phyloP scores from a whole-genome alignment of 495 filamentous ascomycete genomes.

The Talaromyces proteolyticus region DNA sequence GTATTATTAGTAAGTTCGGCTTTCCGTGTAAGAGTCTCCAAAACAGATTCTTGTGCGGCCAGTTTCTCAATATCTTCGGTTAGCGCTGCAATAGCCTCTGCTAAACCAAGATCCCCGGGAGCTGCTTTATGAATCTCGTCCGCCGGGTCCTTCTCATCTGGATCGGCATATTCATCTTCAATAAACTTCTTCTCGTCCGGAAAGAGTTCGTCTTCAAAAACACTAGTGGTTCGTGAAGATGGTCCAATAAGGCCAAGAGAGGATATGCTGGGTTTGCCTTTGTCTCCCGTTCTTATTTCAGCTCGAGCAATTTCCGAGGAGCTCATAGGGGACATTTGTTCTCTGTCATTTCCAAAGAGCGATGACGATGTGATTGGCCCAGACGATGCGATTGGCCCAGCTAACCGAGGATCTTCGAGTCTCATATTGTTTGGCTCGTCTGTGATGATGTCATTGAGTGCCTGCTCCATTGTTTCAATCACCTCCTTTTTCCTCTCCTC shows the following conservation, averaged over 20 bases:
- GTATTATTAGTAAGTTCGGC: conserved; percentile 96
- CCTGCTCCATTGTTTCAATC: conserved; percentile 90
- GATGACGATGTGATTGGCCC: conserved; percentile 41
- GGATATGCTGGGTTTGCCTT: conserved; percentile 75
- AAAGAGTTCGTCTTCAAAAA: conserved; percentile 94
- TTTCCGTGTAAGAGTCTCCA: conserved; percentile 87
- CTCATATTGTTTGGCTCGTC: conserved; percentile 61
- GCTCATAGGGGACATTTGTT: conserved; percentile 44
- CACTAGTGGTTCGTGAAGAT: conserved; percentile 66
- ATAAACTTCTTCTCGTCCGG: conserved; percentile 82
- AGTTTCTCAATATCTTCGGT: conserved; percentile 87
- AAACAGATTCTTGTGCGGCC: conserved; percentile 78
- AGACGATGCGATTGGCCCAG: conserved; percentile 44
- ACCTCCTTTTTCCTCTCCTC: conserved; percentile 46
- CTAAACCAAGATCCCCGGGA: conserved; percentile 88
- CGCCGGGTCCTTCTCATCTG: conserved; percentile 53
- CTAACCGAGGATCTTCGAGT: conserved; percentile 49
- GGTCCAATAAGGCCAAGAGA: conserved; percentile 84
- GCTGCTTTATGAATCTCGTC: conserved; percentile 93
- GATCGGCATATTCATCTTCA: conserved; percentile 79
- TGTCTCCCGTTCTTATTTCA: conserved; percentile 40
- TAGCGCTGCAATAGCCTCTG: conserved; percentile 82
- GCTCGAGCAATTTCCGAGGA: conserved; percentile 48
- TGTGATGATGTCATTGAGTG: conserved; percentile 92
- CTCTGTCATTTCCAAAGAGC: conserved; percentile 37